Evolutionary conservation across 208 protist species (phyloP), one percentile per base, ranked within the genome.

Genomic region (Crithidia bombi): DNA sequence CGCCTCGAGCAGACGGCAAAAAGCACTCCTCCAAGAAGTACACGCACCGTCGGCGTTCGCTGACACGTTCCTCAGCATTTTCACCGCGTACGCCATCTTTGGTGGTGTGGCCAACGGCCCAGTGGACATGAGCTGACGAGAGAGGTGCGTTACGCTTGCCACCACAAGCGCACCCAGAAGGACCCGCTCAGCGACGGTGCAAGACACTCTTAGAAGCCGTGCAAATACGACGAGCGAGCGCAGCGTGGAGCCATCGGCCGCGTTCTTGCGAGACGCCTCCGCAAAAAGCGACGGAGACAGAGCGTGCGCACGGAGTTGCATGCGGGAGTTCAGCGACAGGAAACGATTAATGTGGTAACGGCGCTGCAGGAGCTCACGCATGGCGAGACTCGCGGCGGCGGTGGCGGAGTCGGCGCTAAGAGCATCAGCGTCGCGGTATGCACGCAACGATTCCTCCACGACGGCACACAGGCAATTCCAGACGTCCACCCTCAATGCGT

Each of bases 381-480:
- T 35, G 0, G 71, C 71, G 11, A 77, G 65, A 23, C 44, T 54
- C 7, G 56, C 51, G 5, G 64, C 56, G n/a, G 57, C 71, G 1
- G 44, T 64, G 0, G 55, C 11, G 1, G 30, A 17, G 58, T 67
- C 65, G 19, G 12, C 49, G 23, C 19, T 56, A 7, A 71, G 47
- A 6, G 47, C 23, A 36, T 19, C 44, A 21, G 63, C 57, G 7
- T 32, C 44, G n/a, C 63, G 23, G 39, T 77, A 77, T 4, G 35
- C 39, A 2, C 36, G 1, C 5, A 82, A 38, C 1, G 55, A 44
- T 25, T 69, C 64, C 38, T 77, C 71, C 46, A 77, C 14, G 10
- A 74, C 44, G 0, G 69, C 70, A 15, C 65, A 62, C 12, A 82
- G 51, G 17, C 57, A 61, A 36, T 82, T 66, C 57, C 69, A 69